Percentiles rank a stretch among this genome's conserved stretches.
Conservation (phyloP, 2,329 filamentous ascomycete species). For the Aureobasidium musti region DNA sequence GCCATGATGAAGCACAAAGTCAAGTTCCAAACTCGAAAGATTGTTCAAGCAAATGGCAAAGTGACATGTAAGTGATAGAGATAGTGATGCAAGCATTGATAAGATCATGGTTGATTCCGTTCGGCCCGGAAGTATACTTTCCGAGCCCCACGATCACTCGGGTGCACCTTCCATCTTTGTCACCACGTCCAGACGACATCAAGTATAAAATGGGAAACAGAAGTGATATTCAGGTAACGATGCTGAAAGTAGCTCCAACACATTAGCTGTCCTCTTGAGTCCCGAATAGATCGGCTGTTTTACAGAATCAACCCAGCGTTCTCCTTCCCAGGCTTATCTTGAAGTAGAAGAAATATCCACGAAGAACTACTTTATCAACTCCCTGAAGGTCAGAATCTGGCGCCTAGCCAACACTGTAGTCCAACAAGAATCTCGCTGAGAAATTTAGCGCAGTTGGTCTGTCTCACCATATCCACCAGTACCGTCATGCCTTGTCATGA, state of each 20-base stretch:
- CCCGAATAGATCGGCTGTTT: too few relatives aligned
- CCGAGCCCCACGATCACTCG: conserved; percentile 3
- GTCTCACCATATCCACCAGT: neutral
- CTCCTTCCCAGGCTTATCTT: neutral
- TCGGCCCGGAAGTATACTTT: conserved; percentile 1
- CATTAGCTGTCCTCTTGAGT: too few relatives aligned
- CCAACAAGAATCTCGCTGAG: neutral
- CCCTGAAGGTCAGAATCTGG: too few relatives aligned
- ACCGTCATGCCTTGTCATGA: neutral
- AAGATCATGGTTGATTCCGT: neutral
- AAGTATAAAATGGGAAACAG: neutral
- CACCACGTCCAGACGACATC: neutral
- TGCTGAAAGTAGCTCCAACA: neutral
- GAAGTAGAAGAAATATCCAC: too few relatives aligned
- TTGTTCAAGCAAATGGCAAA: neutral
- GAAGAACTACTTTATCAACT: too few relatives aligned
- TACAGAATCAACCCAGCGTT: neutral
- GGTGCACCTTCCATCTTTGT: neutral
- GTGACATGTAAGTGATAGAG: conserved; percentile 6
- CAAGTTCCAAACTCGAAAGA: too few relatives aligned
- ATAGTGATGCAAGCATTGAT: too few relatives aligned
- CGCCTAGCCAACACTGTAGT: neutral
- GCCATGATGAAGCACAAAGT: neutral
- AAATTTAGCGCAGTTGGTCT: neutral
- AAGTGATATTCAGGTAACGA: neutral